phyloP scores from a whole-genome alignment of 1,139 yeast genomes.

The Protomyces macrosporus region DNA sequence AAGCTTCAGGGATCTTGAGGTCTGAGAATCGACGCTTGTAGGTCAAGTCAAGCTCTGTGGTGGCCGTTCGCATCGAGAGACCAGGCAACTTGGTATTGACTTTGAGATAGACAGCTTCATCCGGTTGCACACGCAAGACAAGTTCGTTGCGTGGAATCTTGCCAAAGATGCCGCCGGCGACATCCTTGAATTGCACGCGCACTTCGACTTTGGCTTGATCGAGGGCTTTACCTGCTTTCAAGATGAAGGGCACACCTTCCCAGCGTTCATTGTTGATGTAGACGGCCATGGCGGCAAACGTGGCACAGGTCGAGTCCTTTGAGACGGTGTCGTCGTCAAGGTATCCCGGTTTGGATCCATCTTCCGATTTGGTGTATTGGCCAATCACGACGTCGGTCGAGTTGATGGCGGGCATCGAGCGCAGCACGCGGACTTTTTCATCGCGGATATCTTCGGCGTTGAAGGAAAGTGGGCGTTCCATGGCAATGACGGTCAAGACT shows the following conservation, averaged over 20 bases:
- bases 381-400: constrained; percentile 69
- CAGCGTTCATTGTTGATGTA: constrained; percentile 87
- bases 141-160: constrained; percentile 85
- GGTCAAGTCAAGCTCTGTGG: constrained; percentile 85
- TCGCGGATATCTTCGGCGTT: constrained; percentile 92
- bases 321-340: constrained; percentile 90
- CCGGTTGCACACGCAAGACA: constrained; percentile 89
- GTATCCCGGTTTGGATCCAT: constrained; percentile 85
- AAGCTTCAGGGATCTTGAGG: constrained; percentile 88
- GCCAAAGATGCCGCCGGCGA: constrained; percentile 73
- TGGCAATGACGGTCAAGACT: constrained; percentile 81
- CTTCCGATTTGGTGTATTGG: constrained; percentile 77
- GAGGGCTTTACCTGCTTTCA: constrained; percentile 83
- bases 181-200: constrained; percentile 84
- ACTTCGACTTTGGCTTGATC: constrained; percentile 68
- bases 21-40: constrained; percentile 76
- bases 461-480: constrained; percentile 90
- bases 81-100: constrained; percentile 94
- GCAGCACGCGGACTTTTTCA: constrained; percentile 88
- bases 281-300: constrained; percentile 81
- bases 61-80: constrained; percentile 67
- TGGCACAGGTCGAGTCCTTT: constrained; percentile 74
- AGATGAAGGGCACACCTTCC: constrained; percentile 94
- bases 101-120: constrained; percentile 88
- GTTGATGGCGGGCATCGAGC: constrained; percentile 68